Conservation (phyloP, 352 stramenopile genomes). For the Phytophthora colocasiae region DNA sequence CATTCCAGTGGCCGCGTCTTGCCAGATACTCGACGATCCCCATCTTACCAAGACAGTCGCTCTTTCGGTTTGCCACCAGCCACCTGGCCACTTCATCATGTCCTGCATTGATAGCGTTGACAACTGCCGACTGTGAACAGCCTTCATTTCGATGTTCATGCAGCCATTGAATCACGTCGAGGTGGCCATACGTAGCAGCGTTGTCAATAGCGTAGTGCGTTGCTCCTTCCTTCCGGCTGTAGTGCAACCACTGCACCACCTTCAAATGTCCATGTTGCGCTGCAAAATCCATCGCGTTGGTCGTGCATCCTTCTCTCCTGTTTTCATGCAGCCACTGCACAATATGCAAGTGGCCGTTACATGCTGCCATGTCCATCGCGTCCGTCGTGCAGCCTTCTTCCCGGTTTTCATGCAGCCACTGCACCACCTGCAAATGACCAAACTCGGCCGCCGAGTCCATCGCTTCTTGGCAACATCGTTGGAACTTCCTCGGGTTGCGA, state of each 20-base stretch:
- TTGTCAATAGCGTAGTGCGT: conserved; percentile 68
- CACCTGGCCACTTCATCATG: conserved; percentile 66
- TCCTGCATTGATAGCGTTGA: conserved; percentile 63
- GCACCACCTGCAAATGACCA: conserved; percentile 61
- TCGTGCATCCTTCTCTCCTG: conserved; percentile 62
- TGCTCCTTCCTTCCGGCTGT: conserved; percentile 55
- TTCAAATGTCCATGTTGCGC: conserved; percentile 62
- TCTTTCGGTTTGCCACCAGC: conserved; percentile 53
- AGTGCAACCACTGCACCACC: conserved; percentile 70
- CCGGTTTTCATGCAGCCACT: conserved; percentile 60
- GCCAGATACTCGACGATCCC: conserved; percentile 49
- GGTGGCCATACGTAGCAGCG: conserved; percentile 52
- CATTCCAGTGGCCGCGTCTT: conserved; percentile 36
- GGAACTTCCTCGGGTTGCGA: conserved; percentile 42
- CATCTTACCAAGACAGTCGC: conserved; percentile 44
- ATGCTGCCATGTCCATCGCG: conserved; percentile 70
- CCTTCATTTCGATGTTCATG: conserved; percentile 61
- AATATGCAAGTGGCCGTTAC: conserved; percentile 58
- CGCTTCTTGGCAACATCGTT: conserved; percentile 58
- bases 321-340: conserved; percentile 73
- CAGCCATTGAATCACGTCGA: conserved; percentile 61
- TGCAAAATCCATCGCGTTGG: conserved; percentile 72
- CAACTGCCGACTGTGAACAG: conserved; percentile 73
- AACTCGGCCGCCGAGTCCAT: conserved; percentile 77
- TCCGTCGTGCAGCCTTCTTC: conserved; percentile 68